Evolutionary conservation across 805 yeast species (phyloP).

Genomic region (Schizosaccharomyces japonicus): DNA sequence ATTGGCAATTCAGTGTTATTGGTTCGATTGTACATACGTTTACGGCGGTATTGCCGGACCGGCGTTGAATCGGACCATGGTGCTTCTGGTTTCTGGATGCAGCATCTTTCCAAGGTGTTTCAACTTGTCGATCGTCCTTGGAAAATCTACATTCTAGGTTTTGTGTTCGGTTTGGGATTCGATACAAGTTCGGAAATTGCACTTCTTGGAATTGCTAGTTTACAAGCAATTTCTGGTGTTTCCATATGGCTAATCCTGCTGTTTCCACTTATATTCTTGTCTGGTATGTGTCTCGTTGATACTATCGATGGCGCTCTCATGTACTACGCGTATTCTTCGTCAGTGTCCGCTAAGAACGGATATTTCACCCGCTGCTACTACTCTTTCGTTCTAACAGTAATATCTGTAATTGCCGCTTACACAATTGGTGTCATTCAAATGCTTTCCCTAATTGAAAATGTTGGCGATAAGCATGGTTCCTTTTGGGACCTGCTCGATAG

Average conservation of each 20-base stretch:
- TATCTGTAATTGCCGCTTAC: neutral
- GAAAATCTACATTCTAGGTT: neutral
- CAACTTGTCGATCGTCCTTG: neutral
- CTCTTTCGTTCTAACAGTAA: neutral
- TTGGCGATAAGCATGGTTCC: neutral
- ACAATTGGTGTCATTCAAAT: slow-evolving; percentile 3
- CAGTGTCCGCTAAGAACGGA: neutral
- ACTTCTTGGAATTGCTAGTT: neutral
- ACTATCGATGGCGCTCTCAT: neutral
- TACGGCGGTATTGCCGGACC: neutral
- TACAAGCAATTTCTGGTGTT: neutral
- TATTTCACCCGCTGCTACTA: neutral
- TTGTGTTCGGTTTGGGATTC: slow-evolving; percentile 3
- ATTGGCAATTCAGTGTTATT: neutral
- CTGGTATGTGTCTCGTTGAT: neutral
- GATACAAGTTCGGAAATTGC: slow-evolving; percentile 1
- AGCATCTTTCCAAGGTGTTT: neutral
- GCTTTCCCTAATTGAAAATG: neutral
- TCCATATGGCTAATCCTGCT: neutral
- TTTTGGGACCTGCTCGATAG: neutral
- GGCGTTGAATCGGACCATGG: neutral
- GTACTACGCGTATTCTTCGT: neutral
- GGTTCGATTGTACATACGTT: neutral
- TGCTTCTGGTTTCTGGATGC: neutral
- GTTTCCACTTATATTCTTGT: neutral